phyloP scores from a whole-genome alignment of 2,329 filamentous ascomycete genomes.

The Apiospora rasikravindrae region DNA sequence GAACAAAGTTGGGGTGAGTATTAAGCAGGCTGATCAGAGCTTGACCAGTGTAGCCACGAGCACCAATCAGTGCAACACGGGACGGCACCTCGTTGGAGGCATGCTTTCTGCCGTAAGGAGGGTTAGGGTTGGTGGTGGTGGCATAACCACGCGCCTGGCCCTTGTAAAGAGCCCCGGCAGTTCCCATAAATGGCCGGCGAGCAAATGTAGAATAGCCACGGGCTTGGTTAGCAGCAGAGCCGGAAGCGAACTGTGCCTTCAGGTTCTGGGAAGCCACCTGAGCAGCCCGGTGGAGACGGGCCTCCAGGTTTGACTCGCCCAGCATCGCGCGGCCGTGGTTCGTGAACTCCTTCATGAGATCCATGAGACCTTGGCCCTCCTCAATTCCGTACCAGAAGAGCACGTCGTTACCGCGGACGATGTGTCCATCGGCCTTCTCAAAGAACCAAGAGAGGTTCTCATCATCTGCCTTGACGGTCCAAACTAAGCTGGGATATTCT shows the following conservation, averaged over 20 bases:
- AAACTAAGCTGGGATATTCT: conserved; percentile 87
- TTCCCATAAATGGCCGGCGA: conserved; percentile 43
- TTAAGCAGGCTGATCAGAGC: conserved; percentile 88
- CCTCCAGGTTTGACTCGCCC: conserved; percentile 85
- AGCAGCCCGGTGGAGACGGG: conserved; percentile 80
- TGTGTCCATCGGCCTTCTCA: conserved; percentile 92
- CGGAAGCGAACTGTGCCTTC: conserved; percentile 45
- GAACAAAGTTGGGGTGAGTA: conserved; percentile 49
- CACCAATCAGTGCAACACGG: conserved; percentile 85
- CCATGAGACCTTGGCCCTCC: conserved; percentile 24
- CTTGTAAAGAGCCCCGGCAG: conserved; percentile 32
- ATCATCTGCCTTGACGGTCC: conserved; percentile 95
- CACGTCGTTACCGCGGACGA: conserved; percentile 83
- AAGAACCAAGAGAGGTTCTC: conserved; percentile 99
- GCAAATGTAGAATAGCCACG: conserved; percentile 71
- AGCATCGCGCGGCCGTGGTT: conserved; percentile 85
- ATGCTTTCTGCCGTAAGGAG: conserved; percentile 87
- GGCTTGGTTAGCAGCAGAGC: conserved; percentile 57
- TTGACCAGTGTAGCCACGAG: conserved; percentile 92
- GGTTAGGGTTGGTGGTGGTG: conserved; percentile 83
- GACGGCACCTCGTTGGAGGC: conserved; percentile 80
- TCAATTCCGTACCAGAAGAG: conserved; percentile 97
- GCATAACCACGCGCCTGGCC: conserved; percentile 56
- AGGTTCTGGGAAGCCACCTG: conserved; percentile 66
- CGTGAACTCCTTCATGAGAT: conserved; percentile 78